Conservation (phyloP, 345 rosid genomes). For the Arabidopsis suecica region DNA sequence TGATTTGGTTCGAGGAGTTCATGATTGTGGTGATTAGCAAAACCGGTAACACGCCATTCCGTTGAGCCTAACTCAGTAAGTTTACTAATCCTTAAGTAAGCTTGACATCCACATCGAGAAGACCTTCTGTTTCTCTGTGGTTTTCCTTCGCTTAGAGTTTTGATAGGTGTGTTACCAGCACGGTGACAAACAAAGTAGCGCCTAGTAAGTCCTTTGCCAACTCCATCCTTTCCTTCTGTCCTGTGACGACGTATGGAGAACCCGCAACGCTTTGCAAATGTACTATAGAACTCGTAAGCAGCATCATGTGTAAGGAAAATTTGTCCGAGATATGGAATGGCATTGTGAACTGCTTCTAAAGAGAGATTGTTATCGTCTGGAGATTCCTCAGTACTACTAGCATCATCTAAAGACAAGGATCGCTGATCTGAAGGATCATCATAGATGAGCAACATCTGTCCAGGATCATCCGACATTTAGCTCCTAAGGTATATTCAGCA, state of each 20-base stretch:
- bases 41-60: conserved; percentile 98
- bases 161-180: conserved; percentile 95
- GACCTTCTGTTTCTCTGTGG: conserved; percentile 93
- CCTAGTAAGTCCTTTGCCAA: conserved; percentile 93
- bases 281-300: conserved; percentile 89
- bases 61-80: conserved; percentile 66
- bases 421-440: conserved; percentile 89
- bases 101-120: conserved; percentile 94
- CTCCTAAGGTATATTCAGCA: conserved; percentile 44
- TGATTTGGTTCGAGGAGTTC: conserved; percentile 89
- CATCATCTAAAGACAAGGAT: conserved; percentile 79
- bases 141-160: conserved; percentile 66
- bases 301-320: conserved; percentile 86
- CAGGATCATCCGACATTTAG: conserved; percentile 76
- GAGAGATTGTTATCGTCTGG: conserved; percentile 78
- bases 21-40: conserved; percentile 87
- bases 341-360: conserved; percentile 66
- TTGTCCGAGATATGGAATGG: conserved; percentile 82
- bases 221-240: conserved; percentile 96
- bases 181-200: conserved; percentile 97
- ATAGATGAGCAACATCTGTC: conserved; percentile 66
- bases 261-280: conserved; percentile 84
- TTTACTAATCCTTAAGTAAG: conserved; percentile 87
- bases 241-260: conserved; percentile 95
- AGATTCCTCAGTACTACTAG: conserved; percentile 87